Base-by-base conservation (phyloP, 1,284 basidiomycete species). In the Tremellales sp. region DNA sequence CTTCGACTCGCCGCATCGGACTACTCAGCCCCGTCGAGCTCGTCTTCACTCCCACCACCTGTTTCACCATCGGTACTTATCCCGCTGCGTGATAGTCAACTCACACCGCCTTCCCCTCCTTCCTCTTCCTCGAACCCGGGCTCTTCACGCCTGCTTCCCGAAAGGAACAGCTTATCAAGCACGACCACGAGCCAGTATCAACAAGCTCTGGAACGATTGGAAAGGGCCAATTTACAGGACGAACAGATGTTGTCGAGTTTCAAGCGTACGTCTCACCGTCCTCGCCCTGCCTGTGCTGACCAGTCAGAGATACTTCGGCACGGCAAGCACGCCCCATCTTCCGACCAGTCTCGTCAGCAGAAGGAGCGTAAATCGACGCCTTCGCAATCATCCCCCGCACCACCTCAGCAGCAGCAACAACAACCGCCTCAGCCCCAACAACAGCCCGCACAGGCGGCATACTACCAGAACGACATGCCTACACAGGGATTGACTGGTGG, bases 221-320 rank as follows among this genome's bases (percentile, higher is more conserved):
- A 61, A 52, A 45, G 54, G 25, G 52, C 67, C 4, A 52, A 55
- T 44, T 54, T 70, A 31, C 49, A 63, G 39, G 62, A 62, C 65
- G 15, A 31, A 31, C 57, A 54, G 48, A 72, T 72, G 70, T 55
- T 72, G 50, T 69, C 67, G 26, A 67, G 64, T 46, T 72, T 72
- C 49, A 72, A 72, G 57, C 70, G 70, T 72, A 62, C 64, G 70
- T 68, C 7, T 49, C 46, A 12, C 23, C n/a, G 24, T 49, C n/a
- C 19, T 31, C 35, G 12, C 23, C 15, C n/a, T 26, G 19, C 36
- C 3, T 6, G 26, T 21, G 27, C 13, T 33, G 45, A 45, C 21
- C 45, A 21, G 45, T 51, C 59, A 89, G 89, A 89, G 77, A 85
- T 93, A 65, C 87, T 92, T 54, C 82, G 89, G 42, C 74, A 74